phyloP scores from a whole-genome alignment of 2,329 filamentous ascomycete species.

The Alternaria dauci region DNA sequence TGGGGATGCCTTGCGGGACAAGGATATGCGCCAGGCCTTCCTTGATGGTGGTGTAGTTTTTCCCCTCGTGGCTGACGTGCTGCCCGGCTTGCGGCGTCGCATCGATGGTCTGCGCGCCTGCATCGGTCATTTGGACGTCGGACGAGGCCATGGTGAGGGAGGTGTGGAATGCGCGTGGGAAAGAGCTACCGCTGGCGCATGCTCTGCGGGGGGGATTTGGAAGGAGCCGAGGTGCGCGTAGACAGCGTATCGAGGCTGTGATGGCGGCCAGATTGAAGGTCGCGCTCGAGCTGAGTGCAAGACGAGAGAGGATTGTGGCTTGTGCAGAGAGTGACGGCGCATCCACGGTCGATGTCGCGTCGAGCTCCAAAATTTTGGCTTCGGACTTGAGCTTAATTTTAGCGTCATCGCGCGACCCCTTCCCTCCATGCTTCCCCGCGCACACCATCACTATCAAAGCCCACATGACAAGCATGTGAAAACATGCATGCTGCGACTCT shows the following conservation, averaged over 20 bases:
- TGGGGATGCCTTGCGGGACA: constrained; percentile 63
- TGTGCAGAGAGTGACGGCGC: constrained; percentile 7
- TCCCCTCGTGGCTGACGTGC: constrained; percentile 56
- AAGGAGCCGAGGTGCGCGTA: constrained; percentile 34
- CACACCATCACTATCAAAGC: background rate
- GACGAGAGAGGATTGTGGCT: background rate
- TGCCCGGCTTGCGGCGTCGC: constrained; percentile 42
- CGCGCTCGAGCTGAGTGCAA: background rate
- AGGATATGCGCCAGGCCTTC: constrained; percentile 75
- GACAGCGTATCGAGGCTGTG: constrained; percentile 17
- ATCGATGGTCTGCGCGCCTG: constrained; percentile 34
- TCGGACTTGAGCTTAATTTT: constrained; percentile 43
- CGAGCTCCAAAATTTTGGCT: constrained; percentile 36
- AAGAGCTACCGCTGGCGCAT: constrained; percentile 40
- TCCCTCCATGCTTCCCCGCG: constrained; percentile 7
- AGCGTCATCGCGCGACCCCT: constrained; percentile 30
- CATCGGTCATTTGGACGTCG: constrained; percentile 22
- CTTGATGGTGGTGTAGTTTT: constrained; percentile 67
- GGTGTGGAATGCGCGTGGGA: constrained; percentile 29
- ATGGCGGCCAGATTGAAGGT: constrained; percentile 33
- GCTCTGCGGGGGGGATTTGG: constrained; percentile 20
- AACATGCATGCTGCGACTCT: background rate
- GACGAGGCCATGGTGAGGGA: constrained; percentile 29
- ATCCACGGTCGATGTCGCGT: constrained; percentile 18
- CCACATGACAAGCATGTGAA: background rate